phyloP scores from a whole-genome alignment of 768 basidiomycete species.

The Boletus eberwhitei region DNA sequence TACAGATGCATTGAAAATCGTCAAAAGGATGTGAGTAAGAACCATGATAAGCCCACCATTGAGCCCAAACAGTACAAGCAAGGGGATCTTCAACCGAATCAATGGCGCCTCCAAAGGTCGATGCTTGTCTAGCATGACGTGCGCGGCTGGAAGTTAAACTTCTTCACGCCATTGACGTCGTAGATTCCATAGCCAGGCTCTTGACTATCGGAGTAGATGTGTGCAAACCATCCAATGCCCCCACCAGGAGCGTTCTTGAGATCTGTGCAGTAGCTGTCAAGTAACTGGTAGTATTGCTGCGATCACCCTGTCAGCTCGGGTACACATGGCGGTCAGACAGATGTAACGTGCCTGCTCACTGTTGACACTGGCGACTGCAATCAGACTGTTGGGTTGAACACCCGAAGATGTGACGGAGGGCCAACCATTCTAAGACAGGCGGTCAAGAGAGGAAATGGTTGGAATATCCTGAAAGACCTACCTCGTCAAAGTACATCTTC shows the following conservation, averaged over 20 bases:
- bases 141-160: slow-evolving; percentile 64
- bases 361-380: slow-evolving; percentile 57
- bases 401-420: slow-evolving; percentile 59
- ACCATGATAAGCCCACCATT: neutral
- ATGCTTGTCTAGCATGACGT: slow-evolving; percentile 48
- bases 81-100: neutral
- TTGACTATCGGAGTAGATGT: slow-evolving; percentile 68
- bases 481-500: slow-evolving; percentile 76
- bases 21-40: neutral
- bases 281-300: slow-evolving; percentile 54
- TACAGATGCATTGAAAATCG: slow-evolving; percentile 1
- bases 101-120: neutral
- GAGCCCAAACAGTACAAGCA: neutral
- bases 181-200: slow-evolving; percentile 73
- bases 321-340: neutral
- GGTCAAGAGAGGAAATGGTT: neutral
- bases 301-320: neutral
- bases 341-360: slow-evolving; percentile 52
- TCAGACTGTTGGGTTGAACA: slow-evolving; percentile 62
- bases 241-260: slow-evolving; percentile 58
- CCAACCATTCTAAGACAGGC: slow-evolving; percentile 65
- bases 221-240: slow-evolving; percentile 79
- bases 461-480: slow-evolving; percentile 19
- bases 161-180: slow-evolving; percentile 42
- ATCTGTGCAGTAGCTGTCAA: slow-evolving; percentile 60